Evolutionary conservation across 257 asterid genomes (phyloP).

Genomic region (Nicotiana noctiflora): DNA sequence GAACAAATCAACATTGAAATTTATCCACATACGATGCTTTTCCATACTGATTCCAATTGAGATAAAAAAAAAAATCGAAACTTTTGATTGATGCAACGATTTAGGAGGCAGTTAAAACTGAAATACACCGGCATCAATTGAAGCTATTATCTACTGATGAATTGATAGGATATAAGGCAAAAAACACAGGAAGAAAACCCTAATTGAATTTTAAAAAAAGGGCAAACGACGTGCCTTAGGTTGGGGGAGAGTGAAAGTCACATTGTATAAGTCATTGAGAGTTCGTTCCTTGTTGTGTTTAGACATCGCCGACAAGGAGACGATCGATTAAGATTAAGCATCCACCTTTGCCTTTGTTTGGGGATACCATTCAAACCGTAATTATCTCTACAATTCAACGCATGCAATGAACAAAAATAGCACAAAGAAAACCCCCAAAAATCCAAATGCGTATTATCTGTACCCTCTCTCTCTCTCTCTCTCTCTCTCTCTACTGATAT

Average conservation of each 20-base stretch:
- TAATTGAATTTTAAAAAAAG: conserved; percentile 15
- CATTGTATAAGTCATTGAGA: conserved; percentile 47
- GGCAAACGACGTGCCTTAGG: conserved; percentile 42
- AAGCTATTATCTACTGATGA: background rate
- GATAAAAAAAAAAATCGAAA: background rate
- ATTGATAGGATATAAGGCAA: background rate
- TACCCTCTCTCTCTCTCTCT: background rate
- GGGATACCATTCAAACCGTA: background rate
- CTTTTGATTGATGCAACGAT: background rate
- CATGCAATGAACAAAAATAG: background rate
- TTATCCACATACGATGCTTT: background rate
- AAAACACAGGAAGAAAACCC: conserved; percentile 31
- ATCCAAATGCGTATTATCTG: background rate
- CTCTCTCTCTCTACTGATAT: background rate
- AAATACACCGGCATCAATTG: background rate
- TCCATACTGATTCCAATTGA: background rate
- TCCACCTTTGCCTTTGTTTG: conserved; percentile 4
- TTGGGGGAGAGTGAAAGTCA: conserved; percentile 36
- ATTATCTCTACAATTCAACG: conserved; percentile 12
- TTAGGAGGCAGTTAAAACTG: background rate
- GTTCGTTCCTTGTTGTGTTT: conserved; percentile 43
- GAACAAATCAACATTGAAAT: conserved; percentile 5
- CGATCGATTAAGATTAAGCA: conserved; percentile 35
- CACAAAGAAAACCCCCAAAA: background rate
- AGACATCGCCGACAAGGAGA: conserved; percentile 40